Percentiles rank a stretch among this genome's conserved stretches.
These are phyloP conservation scores for Heterobasidion occidentale DNA, from an alignment of 1,284 basidiomycete species.

Conservation along the genomic window DNA sequence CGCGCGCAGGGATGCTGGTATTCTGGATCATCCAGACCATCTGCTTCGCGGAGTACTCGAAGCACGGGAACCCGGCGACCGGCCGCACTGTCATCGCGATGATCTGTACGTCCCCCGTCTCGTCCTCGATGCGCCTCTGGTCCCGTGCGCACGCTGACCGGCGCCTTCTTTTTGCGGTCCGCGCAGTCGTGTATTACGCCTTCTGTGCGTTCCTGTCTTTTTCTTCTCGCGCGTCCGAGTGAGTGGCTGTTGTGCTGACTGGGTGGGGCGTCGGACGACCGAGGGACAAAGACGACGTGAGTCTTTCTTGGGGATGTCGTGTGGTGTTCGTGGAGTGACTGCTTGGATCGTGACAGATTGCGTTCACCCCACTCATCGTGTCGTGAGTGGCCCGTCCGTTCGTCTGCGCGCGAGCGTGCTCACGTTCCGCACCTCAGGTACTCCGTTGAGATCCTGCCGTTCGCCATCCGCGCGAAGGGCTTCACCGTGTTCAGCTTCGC, in stretches of 20 bases:
- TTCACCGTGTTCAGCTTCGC: constrained; percentile 4
- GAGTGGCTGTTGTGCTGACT: too few relatives aligned
- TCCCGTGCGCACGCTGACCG: neutral
- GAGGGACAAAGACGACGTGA: constrained; percentile 19
- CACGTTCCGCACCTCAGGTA: neutral
- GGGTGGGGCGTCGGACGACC: too few relatives aligned
- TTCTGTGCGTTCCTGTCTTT: constrained; percentile 27
- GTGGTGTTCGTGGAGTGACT: neutral
- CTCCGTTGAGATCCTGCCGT: constrained; percentile 6
- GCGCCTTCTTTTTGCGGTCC: neutral
- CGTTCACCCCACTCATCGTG: constrained; percentile 50
- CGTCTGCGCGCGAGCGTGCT: neutral
- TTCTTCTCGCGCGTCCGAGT: too few relatives aligned
- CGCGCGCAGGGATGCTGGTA: constrained; percentile 26
- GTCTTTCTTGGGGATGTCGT: constrained; percentile 3
- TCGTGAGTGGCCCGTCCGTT: constrained; percentile 18
- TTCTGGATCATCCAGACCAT: constrained; percentile 35
- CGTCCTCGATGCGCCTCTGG: neutral
- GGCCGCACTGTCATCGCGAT: constrained; percentile 41
- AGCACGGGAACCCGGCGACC: constrained; percentile 23
- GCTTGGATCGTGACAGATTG: constrained; percentile 22
- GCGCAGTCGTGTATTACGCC: constrained; percentile 29
- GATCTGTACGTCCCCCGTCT: constrained; percentile 27
- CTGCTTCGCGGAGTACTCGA: constrained; percentile 30
- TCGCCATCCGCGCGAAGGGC: constrained; percentile 4